Evolutionary conservation across 139 green algal species (phyloP).

Genomic region (Micractinium conductrix): DNA sequence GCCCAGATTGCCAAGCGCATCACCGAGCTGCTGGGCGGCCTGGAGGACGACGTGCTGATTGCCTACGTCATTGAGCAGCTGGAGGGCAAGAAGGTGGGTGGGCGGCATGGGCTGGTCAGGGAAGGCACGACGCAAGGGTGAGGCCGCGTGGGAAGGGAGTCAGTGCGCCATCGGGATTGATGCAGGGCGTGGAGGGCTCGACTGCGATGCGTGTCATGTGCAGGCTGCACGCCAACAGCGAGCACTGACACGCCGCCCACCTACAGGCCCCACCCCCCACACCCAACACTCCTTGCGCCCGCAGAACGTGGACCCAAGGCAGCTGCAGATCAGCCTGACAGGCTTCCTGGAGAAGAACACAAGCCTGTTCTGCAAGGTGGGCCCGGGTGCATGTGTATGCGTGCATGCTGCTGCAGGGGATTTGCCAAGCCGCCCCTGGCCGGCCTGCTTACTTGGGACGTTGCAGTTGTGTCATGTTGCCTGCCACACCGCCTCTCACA

Average conservation of each 20-base stretch:
- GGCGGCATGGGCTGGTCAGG: no score
- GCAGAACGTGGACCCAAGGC: slow-evolving; percentile 74
- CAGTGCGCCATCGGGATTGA: no score
- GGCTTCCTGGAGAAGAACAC: slow-evolving; percentile 95
- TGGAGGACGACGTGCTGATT: slow-evolving; percentile 97
- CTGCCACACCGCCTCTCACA: no score
- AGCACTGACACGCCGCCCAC: not conserved
- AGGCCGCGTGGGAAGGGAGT: no score
- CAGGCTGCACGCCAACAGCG: not conserved
- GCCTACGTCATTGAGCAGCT: slow-evolving; percentile 90
- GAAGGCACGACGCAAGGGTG: no score
- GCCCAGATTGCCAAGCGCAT: slow-evolving; percentile 89
- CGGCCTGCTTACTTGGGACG: no score
- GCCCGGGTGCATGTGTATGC: no score
- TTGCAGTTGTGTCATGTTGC: no score
- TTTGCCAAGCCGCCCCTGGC: no score
- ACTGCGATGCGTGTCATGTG: no score
- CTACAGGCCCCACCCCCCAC: not conserved
- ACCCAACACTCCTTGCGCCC: not conserved
- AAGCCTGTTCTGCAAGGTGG: slow-evolving; percentile 87
- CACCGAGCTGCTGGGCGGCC: slow-evolving; percentile 89
- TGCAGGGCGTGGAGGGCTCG: no score
- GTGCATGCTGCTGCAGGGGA: no score
- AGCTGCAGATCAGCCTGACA: slow-evolving; percentile 84
- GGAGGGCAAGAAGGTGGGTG: slow-evolving; percentile 70